Percentiles rank a stretch among this genome's conserved stretches.
phyloP scores from a whole-genome alignment of 768 basidiomycete genomes.

The Neoboletus subvelutipes region DNA sequence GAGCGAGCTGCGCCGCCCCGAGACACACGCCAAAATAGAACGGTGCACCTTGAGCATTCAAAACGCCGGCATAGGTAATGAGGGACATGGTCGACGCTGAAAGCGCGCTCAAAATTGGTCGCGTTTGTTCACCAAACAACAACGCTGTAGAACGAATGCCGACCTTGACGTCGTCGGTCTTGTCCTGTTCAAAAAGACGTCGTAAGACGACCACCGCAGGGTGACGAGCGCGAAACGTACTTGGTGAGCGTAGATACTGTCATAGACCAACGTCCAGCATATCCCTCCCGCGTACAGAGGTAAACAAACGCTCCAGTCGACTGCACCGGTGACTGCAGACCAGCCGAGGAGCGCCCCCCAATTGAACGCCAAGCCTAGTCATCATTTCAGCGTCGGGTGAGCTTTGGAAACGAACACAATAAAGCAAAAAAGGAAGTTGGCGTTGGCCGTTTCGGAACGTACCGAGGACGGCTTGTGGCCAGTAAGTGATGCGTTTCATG shows the following conservation, averaged over 20 bases:
- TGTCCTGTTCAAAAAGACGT: constrained; percentile 61
- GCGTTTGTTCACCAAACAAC: constrained; percentile 77
- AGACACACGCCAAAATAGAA: constrained; percentile 81
- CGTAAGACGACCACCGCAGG: neutral
- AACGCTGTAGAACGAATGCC: constrained; percentile 95
- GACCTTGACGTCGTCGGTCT: constrained; percentile 80
- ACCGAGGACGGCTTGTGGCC: constrained; percentile 97
- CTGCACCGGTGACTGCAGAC: constrained; percentile 84
- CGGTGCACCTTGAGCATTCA: constrained; percentile 72
- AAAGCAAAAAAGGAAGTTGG: neutral
- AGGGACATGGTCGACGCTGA: constrained; percentile 72
- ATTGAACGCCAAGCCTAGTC: constrained; percentile 86
- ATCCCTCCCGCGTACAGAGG: constrained; percentile 90
- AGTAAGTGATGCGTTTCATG: constrained; percentile 96
- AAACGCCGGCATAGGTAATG: constrained; percentile 73
- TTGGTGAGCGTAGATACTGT: constrained; percentile 98
- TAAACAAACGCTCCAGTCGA: constrained; percentile 78
- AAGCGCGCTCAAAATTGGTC: constrained; percentile 71
- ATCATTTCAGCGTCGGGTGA: neutral
- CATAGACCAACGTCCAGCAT: constrained; percentile 95
- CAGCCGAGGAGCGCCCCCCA: constrained; percentile 97
- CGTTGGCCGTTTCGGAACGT: constrained; percentile 19
- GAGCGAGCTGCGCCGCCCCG: constrained; percentile 73
- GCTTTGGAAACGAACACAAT: neutral
- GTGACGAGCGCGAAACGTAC: constrained; percentile 37